A percentile compares a stretch with the other conserved stretches of the same genome.
These are phyloP conservation scores for Erythrobasidium hasegawianum DNA, from an alignment of 1,284 basidiomycete genomes.

Conservation along the genomic window DNA sequence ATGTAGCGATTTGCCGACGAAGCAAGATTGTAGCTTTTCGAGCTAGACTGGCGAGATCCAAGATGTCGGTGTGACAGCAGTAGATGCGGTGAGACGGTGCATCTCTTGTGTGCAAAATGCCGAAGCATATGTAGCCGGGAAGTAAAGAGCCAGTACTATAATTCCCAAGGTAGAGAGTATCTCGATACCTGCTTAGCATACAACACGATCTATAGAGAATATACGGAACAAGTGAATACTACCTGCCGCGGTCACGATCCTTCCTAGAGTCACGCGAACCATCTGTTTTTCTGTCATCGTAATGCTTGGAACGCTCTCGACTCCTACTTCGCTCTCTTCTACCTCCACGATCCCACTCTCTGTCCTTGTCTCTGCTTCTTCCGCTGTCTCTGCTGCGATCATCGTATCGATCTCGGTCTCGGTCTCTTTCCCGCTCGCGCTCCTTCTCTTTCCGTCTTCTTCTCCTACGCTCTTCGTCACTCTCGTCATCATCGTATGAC, in stretches of 20 bases:
- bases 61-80: no score
- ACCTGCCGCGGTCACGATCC: no score
- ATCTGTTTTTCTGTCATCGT: no score
- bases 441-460: constrained; percentile 6
- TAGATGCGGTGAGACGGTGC: no score
- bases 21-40: constrained; percentile 14
- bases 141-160: no score
- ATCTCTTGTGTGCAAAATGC: no score
- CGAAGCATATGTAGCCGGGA: no score
- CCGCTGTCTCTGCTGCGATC: constrained; percentile 46
- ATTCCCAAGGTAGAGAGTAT: no score
- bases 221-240: no score
- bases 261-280: no score
- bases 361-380: constrained; percentile 18
- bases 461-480: constrained; percentile 11
- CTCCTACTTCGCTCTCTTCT: neutral
- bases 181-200: no score
- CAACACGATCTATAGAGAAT: no score
- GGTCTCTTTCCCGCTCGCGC: constrained; percentile 38
- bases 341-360: constrained; percentile 38
- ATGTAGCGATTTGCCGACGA: constrained; percentile 22
- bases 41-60: neutral
- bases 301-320: neutral
- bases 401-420: constrained; percentile 44
- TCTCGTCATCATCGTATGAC: constrained; percentile 7